A percentile compares a stretch with the other conserved stretches of the same genome.
phyloP scores from a whole-genome alignment of 2,329 filamentous ascomycete genomes.

The Diaporthe velutina region DNA sequence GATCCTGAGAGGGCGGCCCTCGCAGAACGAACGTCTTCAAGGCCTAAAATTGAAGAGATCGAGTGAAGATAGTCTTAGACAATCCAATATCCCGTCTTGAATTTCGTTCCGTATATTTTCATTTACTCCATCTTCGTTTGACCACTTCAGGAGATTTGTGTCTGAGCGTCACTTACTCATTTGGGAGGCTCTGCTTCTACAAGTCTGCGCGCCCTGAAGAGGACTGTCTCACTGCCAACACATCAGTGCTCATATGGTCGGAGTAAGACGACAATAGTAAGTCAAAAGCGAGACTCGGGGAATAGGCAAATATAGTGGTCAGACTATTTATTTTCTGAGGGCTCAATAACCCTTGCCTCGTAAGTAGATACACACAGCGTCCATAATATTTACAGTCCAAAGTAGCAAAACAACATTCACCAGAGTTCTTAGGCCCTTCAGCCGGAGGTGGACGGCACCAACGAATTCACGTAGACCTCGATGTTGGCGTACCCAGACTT shows the following conservation, averaged over 20 bases:
- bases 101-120: too few species aligned
- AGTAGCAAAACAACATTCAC: not conserved
- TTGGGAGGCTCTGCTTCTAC: too few species aligned
- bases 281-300: too few species aligned
- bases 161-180: too few species aligned
- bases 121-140: not conserved
- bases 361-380: not conserved
- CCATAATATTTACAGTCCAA: conserved; percentile 11
- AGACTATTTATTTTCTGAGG: not conserved
- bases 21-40: conserved; percentile 35
- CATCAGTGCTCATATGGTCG: not conserved
- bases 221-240: too few species aligned
- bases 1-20: conserved; percentile 45
- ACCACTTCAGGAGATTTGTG: not conserved
- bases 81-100: not conserved
- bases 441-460: conserved; percentile 47
- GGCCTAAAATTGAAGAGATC: conserved; percentile 71
- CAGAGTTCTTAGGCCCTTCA: not conserved
- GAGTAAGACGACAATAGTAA: not conserved
- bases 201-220: too few species aligned
- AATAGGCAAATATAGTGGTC: not conserved
- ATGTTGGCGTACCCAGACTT: conserved; percentile 60
- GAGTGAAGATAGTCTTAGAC: conserved; percentile 55
- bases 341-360: not conserved
- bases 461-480: conserved; percentile 64